Evolutionary conservation across 2,329 filamentous ascomycete species (phyloP).

Genomic region (Verticillium nubilum): DNA sequence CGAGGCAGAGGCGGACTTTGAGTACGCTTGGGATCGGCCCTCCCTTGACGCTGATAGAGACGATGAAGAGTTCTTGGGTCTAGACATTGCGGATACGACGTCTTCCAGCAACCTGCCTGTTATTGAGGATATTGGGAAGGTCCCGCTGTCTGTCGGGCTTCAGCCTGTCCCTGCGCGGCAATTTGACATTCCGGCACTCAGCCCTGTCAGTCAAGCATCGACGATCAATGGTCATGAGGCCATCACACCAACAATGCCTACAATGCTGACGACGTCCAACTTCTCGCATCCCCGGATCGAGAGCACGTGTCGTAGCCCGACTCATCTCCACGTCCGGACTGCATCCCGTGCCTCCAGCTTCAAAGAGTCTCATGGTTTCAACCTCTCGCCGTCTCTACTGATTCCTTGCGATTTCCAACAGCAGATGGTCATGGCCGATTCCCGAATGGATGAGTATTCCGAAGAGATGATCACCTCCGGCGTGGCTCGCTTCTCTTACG

Average conservation of each 20-base stretch:
- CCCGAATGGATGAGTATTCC: conserved; percentile 13
- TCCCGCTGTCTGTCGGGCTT: conserved; percentile 7
- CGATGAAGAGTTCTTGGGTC: conserved; percentile 3
- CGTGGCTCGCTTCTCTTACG: conserved; percentile 24
- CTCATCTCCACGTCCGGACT: conserved; percentile 28
- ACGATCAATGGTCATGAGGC: conserved; percentile 33
- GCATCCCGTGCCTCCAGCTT: conserved; percentile 48
- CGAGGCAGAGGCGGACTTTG: conserved; percentile 60
- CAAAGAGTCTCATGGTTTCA: conserved; percentile 54
- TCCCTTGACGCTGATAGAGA: conserved; percentile 41
- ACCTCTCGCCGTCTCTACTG: conserved; percentile 55
- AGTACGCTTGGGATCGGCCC: conserved; percentile 59
- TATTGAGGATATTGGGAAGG: background rate
- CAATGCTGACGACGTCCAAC: conserved; percentile 35
- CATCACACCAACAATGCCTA: conserved; percentile 33
- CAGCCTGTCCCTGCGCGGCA: conserved; percentile 9
- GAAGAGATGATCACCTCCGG: conserved; percentile 27
- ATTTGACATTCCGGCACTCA: conserved; percentile 41
- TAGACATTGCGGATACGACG: background rate
- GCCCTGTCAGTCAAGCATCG: conserved; percentile 37
- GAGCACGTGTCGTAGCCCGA: conserved; percentile 21
- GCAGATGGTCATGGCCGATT: conserved; percentile 35
- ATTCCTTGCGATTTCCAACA: conserved; percentile 55
- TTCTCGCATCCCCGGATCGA: conserved; percentile 44
- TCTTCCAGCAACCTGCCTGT: background rate